phyloP scores from a whole-genome alignment of 805 yeast genomes.

The Ogataea methylovora region DNA sequence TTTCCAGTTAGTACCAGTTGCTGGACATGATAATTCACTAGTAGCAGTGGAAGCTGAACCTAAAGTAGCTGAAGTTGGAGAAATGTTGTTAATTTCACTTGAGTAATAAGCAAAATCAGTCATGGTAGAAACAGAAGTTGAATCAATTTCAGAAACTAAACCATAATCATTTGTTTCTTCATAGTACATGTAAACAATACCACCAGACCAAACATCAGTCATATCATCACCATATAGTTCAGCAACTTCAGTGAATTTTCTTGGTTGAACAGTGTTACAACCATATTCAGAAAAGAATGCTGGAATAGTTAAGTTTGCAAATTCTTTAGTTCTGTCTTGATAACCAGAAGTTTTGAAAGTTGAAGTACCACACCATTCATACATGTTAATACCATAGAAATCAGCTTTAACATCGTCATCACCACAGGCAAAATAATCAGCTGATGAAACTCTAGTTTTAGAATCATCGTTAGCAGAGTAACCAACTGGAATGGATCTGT shows the following conservation, averaged over 20 bases:
- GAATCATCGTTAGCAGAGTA: slow-evolving; percentile 76
- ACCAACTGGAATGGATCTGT: slow-evolving; percentile 72
- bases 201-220: slow-evolving; percentile 88
- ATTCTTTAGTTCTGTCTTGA: slow-evolving; percentile 54
- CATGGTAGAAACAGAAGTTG: slow-evolving; percentile 47
- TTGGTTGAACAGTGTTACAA: slow-evolving; percentile 63
- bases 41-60: slow-evolving; percentile 34
- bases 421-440: slow-evolving; percentile 77
- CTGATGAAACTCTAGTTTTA: slow-evolving; percentile 56
- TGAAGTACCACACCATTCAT: slow-evolving; percentile 79
- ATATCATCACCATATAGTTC: slow-evolving; percentile 56
- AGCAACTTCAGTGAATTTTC: slow-evolving; percentile 65
- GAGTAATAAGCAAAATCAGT: slow-evolving; percentile 58
- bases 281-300: slow-evolving; percentile 80
- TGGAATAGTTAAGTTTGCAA: slow-evolving; percentile 61
- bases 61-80: slow-evolving; percentile 43
- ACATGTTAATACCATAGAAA: slow-evolving; percentile 84
- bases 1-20: slow-evolving; percentile 47
- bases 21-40: slow-evolving; percentile 52
- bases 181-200: slow-evolving; percentile 82
- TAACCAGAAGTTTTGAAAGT: slow-evolving; percentile 58
- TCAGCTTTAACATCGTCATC: slow-evolving; percentile 57
- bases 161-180: slow-evolving; percentile 73
- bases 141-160: slow-evolving; percentile 47
- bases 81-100: slow-evolving; percentile 43